Evolutionary conservation across 768 basidiomycete genomes (phyloP).

Genomic region (Leccinum disarticulatum): DNA sequence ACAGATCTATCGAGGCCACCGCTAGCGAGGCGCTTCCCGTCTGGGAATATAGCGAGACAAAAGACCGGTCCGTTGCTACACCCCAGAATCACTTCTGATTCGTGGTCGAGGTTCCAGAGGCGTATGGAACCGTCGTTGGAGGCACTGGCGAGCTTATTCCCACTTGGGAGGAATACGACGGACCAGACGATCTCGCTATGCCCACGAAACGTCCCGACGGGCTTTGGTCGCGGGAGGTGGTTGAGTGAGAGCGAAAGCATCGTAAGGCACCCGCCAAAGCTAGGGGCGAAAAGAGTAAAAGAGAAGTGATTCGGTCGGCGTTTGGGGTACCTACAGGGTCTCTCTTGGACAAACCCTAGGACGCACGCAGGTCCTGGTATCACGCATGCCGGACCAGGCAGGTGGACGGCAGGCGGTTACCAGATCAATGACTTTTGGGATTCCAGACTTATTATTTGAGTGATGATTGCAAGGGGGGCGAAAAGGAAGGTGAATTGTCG

Average conservation of each 20-base stretch:
- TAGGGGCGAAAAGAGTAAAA: constrained; percentile 24
- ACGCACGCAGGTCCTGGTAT: constrained; percentile 29
- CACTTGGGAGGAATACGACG: constrained; percentile 28
- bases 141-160: constrained; percentile 26
- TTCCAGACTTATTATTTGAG: constrained; percentile 31
- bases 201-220: constrained; percentile 22
- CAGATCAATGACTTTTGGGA: constrained; percentile 32
- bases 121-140: constrained; percentile 33
- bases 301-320: constrained; percentile 22
- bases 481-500: constrained; percentile 20
- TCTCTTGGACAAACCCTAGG: constrained; percentile 30
- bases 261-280: constrained; percentile 19
- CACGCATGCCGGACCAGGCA: constrained; percentile 33
- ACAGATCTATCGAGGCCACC: constrained; percentile 32
- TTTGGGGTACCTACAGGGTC: constrained; percentile 25
- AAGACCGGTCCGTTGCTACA: constrained; percentile 24
- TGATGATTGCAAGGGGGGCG: constrained; percentile 25
- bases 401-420: constrained; percentile 32
- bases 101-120: constrained; percentile 29
- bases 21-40: constrained; percentile 28
- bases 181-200: constrained; percentile 32
- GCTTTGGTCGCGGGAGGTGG: constrained; percentile 27
- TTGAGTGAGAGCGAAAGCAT: constrained; percentile 34
- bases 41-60: constrained; percentile 28
- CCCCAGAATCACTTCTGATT: constrained; percentile 26